A percentile compares a stretch with the other conserved stretches of the same genome.
phyloP scores from a whole-genome alignment of 1,284 basidiomycete species.

The Pseudozyma sp. region DNA sequence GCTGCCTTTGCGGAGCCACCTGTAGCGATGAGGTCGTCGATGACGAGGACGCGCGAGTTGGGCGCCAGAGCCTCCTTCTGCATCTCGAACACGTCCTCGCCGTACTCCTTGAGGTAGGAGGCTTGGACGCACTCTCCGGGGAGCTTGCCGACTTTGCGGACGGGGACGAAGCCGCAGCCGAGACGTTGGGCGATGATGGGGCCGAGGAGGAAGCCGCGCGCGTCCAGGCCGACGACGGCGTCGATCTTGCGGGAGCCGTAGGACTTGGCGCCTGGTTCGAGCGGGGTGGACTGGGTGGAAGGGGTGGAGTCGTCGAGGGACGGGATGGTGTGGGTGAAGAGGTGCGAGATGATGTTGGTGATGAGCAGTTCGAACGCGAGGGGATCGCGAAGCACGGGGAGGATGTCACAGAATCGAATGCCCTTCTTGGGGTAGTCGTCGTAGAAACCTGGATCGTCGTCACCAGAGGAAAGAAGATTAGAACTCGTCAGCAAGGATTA shows the following conservation, averaged over 20 bases:
- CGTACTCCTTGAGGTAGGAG: slow-evolving; percentile 94
- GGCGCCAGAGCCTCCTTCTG: slow-evolving; percentile 83
- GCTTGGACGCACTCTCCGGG: slow-evolving; percentile 85
- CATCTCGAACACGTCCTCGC: slow-evolving; percentile 96
- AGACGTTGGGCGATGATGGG: slow-evolving; percentile 90
- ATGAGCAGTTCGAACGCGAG: slow-evolving; percentile 76
- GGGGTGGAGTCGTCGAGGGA: slow-evolving; percentile 67
- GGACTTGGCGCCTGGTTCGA: slow-evolving; percentile 43
- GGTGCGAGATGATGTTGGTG: slow-evolving; percentile 87
- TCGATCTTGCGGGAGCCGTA: slow-evolving; percentile 76
- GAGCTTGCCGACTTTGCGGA: slow-evolving; percentile 92
- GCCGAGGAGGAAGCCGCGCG: slow-evolving; percentile 93
- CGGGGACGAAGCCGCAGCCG: slow-evolving; percentile 94
- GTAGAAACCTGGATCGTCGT: slow-evolving; percentile 54
- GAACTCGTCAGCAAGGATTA: no score
- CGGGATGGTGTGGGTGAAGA: slow-evolving; percentile 80
- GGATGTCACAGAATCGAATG: slow-evolving; percentile 67
- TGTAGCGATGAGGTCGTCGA: slow-evolving; percentile 97
- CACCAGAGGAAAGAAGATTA: no score
- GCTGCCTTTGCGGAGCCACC: slow-evolving; percentile 95
- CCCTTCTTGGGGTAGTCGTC: slow-evolving; percentile 67
- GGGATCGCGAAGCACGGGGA: slow-evolving; percentile 68
- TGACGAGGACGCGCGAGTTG: slow-evolving; percentile 85
- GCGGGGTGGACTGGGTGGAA: slow-evolving; percentile 11
- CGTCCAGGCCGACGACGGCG: slow-evolving; percentile 94